Percentiles rank a stretch among this genome's conserved stretches.
phyloP scores from a whole-genome alignment of 2,329 filamentous ascomycete genomes.

The Penicillium sp. region DNA sequence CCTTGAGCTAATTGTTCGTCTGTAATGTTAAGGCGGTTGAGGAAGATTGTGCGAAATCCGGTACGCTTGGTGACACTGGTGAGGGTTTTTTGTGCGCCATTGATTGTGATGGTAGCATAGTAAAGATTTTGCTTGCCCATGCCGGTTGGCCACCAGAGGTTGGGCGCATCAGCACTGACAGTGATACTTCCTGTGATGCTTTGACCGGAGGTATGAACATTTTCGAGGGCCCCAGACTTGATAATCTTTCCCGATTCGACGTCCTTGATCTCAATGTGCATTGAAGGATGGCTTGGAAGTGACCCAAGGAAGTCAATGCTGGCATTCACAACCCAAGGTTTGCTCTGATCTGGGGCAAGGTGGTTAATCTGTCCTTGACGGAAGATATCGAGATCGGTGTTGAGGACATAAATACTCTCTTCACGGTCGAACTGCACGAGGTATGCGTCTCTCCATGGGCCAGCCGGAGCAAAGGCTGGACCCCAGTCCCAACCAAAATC shows the following conservation, averaged over 20 bases:
- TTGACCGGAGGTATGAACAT: constrained; percentile 42
- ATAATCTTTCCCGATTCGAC: constrained; percentile 39
- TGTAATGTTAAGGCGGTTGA: constrained; percentile 57
- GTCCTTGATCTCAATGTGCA: constrained; percentile 52
- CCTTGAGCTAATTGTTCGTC: constrained; percentile 55
- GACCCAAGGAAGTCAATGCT: constrained; percentile 59
- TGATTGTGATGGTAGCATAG: constrained; percentile 52
- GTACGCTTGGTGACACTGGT: constrained; percentile 54
- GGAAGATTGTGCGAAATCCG: constrained; percentile 63
- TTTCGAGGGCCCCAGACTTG: constrained; percentile 38
- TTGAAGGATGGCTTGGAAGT: constrained; percentile 43
- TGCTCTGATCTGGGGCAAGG: constrained; percentile 56
- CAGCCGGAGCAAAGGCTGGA: constrained; percentile 61
- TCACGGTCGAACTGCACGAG: constrained; percentile 51
- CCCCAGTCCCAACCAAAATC: constrained; percentile 69
- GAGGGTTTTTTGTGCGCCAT: constrained; percentile 40
- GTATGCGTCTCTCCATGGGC: constrained; percentile 62
- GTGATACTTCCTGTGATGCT: constrained; percentile 52
- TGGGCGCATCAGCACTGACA: constrained; percentile 47
- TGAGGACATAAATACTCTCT: constrained; percentile 49
- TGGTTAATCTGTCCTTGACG: constrained; percentile 60
- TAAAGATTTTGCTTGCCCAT: constrained; percentile 61
- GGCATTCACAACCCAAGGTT: constrained; percentile 62
- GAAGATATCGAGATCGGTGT: constrained; percentile 60
- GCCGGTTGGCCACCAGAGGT: constrained; percentile 62